Conservation (phyloP, 371 early-diverging fungal species). For the Apophysomyces variabilis region DNA sequence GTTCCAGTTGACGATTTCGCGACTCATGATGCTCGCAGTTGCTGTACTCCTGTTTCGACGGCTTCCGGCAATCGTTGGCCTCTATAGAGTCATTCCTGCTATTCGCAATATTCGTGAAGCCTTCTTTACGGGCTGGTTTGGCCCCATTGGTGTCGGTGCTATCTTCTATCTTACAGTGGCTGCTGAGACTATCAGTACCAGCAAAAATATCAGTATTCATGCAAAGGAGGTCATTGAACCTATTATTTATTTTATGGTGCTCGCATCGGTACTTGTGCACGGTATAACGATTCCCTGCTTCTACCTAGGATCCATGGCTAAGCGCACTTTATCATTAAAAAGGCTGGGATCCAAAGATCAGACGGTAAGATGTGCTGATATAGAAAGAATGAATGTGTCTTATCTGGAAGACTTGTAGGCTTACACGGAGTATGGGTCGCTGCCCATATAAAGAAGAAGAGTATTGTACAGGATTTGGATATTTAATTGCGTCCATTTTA, state of each 20-base stretch:
- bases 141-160: constrained; percentile 92
- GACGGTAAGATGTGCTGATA: not conserved
- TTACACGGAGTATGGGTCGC: not conserved
- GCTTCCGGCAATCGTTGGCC: constrained; percentile 72
- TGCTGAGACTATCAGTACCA: constrained; percentile 32
- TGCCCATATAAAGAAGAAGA: not conserved
- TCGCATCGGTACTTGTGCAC: constrained; percentile 79
- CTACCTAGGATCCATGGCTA: constrained; percentile 45
- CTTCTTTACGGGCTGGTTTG: constrained; percentile 96
- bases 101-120: constrained; percentile 78
- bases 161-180: constrained; percentile 75
- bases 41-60: constrained; percentile 84
- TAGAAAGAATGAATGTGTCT: not conserved
- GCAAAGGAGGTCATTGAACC: constrained; percentile 55
- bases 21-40: constrained; percentile 65
- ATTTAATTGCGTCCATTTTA: no score
- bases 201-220: constrained; percentile 28
- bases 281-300: constrained; percentile 79
- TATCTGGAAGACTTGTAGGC: not conserved
- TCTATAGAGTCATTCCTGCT: constrained; percentile 69
- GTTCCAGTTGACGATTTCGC: constrained; percentile 61
- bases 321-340: constrained; percentile 35
- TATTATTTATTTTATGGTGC: constrained; percentile 72
- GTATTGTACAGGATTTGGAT: no score
- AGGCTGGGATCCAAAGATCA: constrained; percentile 10